These are phyloP conservation scores for Casuarina cunninghamiana DNA, from an alignment of 306 rosid genomes.

Conservation along the genomic window DNA sequence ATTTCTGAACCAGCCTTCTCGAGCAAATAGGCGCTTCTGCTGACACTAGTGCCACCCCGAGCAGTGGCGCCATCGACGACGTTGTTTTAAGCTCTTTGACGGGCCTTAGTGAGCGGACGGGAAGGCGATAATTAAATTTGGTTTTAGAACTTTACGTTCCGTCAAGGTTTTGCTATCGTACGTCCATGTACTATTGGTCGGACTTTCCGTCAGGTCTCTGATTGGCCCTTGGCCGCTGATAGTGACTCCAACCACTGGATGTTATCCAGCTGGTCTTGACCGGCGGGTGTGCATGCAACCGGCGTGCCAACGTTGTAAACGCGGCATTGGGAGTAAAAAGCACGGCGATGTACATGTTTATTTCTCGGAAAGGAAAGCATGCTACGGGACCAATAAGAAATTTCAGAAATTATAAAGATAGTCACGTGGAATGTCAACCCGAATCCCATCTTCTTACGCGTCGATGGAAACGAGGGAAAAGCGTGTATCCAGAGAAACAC, in stretches of 20 bases:
- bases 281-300: background rate
- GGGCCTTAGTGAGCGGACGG: background rate
- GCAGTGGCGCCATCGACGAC: background rate
- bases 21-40: no score
- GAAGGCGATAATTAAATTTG: background rate
- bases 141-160: background rate
- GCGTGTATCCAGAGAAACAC: no score
- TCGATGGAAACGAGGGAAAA: no score
- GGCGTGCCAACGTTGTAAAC: background rate
- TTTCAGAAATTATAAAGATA: no score
- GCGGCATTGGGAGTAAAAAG: no score
- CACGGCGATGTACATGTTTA: no score
- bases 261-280: background rate
- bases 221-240: background rate
- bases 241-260: background rate
- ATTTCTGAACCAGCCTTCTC: no score
- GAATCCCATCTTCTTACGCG: no score
- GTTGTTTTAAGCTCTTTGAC: background rate
- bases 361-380: no score
- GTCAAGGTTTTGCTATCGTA: conserved; percentile 1
- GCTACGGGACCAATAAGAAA: no score
- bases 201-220: background rate
- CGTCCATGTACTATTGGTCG: background rate
- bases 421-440: no score
- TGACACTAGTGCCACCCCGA: background rate